phyloP scores from a whole-genome alignment of 1,284 basidiomycete species.

The Cutaneotrichosporon dermatis region DNA sequence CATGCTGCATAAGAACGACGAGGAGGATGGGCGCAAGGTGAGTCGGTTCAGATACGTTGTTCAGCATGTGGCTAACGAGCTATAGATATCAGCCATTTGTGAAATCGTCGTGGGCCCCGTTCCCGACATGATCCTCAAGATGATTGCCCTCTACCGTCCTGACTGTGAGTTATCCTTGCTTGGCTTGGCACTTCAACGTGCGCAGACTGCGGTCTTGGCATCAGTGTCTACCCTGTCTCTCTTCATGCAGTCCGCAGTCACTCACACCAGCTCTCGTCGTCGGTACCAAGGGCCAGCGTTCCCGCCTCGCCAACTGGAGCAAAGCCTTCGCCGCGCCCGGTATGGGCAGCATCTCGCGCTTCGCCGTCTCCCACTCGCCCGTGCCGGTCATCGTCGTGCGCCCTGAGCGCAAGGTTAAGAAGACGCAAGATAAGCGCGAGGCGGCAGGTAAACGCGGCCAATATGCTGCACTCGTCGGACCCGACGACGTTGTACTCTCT shows the following conservation, averaged over 20 bases:
- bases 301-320: slow-evolving; percentile 58
- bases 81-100: slow-evolving; percentile 79
- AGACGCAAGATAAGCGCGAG: slow-evolving; percentile 72
- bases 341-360: slow-evolving; percentile 55
- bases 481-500: slow-evolving; percentile 35
- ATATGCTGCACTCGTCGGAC: slow-evolving; percentile 53
- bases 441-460: slow-evolving; percentile 78
- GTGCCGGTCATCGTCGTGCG: slow-evolving; percentile 87
- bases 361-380: slow-evolving; percentile 81
- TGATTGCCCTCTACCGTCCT: slow-evolving; percentile 92
- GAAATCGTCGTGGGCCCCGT: slow-evolving; percentile 91
- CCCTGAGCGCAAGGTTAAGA: slow-evolving; percentile 79
- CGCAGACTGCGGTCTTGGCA: no score
- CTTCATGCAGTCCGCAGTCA: neutral
- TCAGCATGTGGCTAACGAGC: no score
- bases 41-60: slow-evolving; percentile 6
- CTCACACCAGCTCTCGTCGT: slow-evolving; percentile 64
- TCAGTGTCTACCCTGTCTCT: neutral
- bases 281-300: slow-evolving; percentile 73
- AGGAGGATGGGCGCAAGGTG: slow-evolving; percentile 74
- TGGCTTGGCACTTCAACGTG: neutral
- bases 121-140: slow-evolving; percentile 79
- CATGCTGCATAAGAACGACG: slow-evolving; percentile 75
- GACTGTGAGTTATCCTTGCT: slow-evolving; percentile 56
- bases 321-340: slow-evolving; percentile 57